Evolutionary conservation across 23 red algal species (phyloP).

Genomic region (Pyropia haitanensis): DNA sequence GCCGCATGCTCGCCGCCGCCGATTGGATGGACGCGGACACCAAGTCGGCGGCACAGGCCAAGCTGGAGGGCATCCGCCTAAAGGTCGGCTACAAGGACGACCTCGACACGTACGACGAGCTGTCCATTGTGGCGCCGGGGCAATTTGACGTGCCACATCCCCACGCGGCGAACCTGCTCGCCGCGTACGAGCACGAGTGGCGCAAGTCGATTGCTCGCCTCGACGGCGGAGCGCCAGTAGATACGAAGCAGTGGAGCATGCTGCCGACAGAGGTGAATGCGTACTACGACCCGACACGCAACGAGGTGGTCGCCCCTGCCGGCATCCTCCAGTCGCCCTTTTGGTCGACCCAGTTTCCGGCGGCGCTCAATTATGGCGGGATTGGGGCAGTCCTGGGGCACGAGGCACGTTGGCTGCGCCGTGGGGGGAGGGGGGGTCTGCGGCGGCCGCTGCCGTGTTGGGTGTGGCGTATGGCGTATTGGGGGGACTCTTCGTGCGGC

Average conservation of each 20-base stretch:
- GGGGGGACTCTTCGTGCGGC: constrained; percentile 13
- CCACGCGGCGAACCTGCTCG: constrained; percentile 32
- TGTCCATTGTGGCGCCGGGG: constrained; percentile 15
- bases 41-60: constrained; percentile 30
- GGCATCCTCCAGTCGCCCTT: constrained; percentile 78
- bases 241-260: constrained; percentile 80
- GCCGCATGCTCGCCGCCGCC: constrained; percentile 21
- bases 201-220: constrained; percentile 24
- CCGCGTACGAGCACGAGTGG: constrained; percentile 24
- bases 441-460: not conserved
- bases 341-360: constrained; percentile 69
- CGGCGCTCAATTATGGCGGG: constrained; percentile 83
- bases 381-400: constrained; percentile 85
- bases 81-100: constrained; percentile 77
- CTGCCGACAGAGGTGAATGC: constrained; percentile 82
- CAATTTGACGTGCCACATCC: not conserved
- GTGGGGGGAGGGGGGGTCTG: too few relatives aligned
- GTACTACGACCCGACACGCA: constrained; percentile 68
- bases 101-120: constrained; percentile 48
- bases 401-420: constrained; percentile 3
- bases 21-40: constrained; percentile 62
- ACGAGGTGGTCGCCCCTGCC: constrained; percentile 85
- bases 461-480: constrained; percentile 11
- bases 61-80: constrained; percentile 44
- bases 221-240: constrained; percentile 28